These are phyloP conservation scores for Hypericum perforatum DNA, from an alignment of 345 rosid species.

Conservation along the genomic window DNA sequence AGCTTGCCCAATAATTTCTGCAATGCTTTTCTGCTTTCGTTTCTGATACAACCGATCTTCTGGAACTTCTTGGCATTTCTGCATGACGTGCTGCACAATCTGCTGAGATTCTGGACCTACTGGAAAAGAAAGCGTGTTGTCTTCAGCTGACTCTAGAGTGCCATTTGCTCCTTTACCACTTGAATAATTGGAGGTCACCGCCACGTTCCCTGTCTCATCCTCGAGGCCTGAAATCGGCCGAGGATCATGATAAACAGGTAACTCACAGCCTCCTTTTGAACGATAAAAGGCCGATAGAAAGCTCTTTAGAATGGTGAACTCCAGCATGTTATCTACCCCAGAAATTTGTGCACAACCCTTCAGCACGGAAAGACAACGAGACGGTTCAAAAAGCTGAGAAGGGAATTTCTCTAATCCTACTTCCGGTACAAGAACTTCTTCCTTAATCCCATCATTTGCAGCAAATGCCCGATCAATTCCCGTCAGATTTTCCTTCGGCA, in stretches of 20 bases:
- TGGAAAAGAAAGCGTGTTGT: slow-evolving; percentile 27
- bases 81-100: slow-evolving; percentile 17
- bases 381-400: slow-evolving; percentile 35
- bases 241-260: slow-evolving; percentile 41
- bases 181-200: slow-evolving; percentile 17
- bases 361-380: slow-evolving; percentile 37
- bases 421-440: slow-evolving; percentile 54
- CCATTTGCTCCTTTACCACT: slow-evolving; percentile 20
- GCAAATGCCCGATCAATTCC: slow-evolving; percentile 31
- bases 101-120: slow-evolving; percentile 15
- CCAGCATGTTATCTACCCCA: slow-evolving; percentile 33
- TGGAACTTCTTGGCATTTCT: slow-evolving; percentile 27
- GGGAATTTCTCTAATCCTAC: slow-evolving; percentile 43
- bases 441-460: slow-evolving; percentile 58
- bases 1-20: slow-evolving; percentile 53
- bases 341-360: slow-evolving; percentile 32
- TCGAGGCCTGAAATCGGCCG: slow-evolving; percentile 57
- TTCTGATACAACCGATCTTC: slow-evolving; percentile 32
- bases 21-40: slow-evolving; percentile 79
- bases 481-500: slow-evolving; percentile 20
- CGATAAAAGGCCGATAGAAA: slow-evolving; percentile 60
- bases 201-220: slow-evolving; percentile 30
- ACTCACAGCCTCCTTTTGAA: slow-evolving; percentile 36
- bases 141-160: slow-evolving; percentile 32
- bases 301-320: slow-evolving; percentile 40